Percentiles rank a stretch among this genome's conserved stretches.
Evolutionary conservation across 2,329 filamentous ascomycete species (phyloP).

Genomic region (Trichoderma asperellum): DNA sequence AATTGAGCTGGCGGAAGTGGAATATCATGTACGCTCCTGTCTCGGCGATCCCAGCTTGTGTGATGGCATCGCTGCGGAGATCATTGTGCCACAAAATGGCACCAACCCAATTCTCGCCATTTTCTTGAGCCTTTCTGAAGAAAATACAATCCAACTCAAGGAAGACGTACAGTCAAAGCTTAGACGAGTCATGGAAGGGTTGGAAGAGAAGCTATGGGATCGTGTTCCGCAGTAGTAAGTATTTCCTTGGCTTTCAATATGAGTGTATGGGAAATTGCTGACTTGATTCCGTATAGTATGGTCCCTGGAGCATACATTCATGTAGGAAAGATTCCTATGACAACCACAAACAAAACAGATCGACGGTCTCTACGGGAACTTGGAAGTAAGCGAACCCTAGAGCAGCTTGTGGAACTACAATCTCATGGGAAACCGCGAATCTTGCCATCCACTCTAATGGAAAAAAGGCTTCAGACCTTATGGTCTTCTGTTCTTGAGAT

Average conservation of each 20-base stretch:
- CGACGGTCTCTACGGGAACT: slow-evolving; percentile 10
- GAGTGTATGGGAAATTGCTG: background rate
- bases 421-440: slow-evolving; percentile 1
- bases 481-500: slow-evolving; percentile 14
- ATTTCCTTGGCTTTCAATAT: background rate
- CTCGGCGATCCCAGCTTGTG: slow-evolving; percentile 8
- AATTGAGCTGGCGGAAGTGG: slow-evolving; percentile 22
- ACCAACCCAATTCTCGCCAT: slow-evolving; percentile 18
- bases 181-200: slow-evolving; percentile 7
- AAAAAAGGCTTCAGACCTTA: slow-evolving; percentile 3
- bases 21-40: slow-evolving; percentile 20
- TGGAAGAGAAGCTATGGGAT: slow-evolving; percentile 18
- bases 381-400: slow-evolving; percentile 11
- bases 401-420: slow-evolving; percentile 13
- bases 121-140: slow-evolving; percentile 13
- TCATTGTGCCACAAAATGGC: slow-evolving; percentile 17
- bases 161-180: background rate
- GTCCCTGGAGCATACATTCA: slow-evolving; percentile 22
- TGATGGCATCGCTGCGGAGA: slow-evolving; percentile 20
- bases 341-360: slow-evolving; percentile 24
- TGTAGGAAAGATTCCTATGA: slow-evolving; percentile 18
- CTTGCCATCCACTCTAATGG: slow-evolving; percentile 2
- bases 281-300: slow-evolving; percentile 11
- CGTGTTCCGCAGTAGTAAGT: slow-evolving; percentile 25
- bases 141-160: background rate